Conservation (phyloP, 345 rosid genomes). For the Euphorbia pulcherrima region DNA sequence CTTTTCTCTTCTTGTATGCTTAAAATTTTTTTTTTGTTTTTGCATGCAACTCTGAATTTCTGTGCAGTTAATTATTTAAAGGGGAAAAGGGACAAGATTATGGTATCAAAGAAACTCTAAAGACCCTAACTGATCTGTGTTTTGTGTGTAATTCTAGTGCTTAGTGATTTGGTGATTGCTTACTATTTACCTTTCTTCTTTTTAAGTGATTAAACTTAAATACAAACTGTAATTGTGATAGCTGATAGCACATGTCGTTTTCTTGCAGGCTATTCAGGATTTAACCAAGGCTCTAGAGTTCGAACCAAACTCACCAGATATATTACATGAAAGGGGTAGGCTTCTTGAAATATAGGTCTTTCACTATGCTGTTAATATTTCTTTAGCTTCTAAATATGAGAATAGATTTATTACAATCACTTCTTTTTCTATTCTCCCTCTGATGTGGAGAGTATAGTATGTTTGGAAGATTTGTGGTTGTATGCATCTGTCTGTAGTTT, state of each 20-base stretch:
- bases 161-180: slow-evolving; percentile 8
- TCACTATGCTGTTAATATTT: not conserved
- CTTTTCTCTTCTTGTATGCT: slow-evolving; percentile 14
- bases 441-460: not conserved
- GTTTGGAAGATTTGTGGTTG: not conserved
- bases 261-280: slow-evolving; percentile 78
- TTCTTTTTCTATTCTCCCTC: not conserved
- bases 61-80: not conserved
- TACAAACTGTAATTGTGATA: not conserved
- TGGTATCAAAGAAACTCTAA: not conserved
- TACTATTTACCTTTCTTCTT: not conserved
- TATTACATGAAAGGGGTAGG: slow-evolving; percentile 92
- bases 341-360: slow-evolving; percentile 15
- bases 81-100: slow-evolving; percentile 11
- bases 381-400: not conserved
- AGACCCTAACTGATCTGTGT: slow-evolving; percentile 7
- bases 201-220: not conserved
- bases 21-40: slow-evolving; percentile 1
- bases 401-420: not conserved
- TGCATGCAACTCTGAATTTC: not conserved
- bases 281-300: slow-evolving; percentile 82
- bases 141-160: slow-evolving; percentile 11
- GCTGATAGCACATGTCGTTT: slow-evolving; percentile 18
- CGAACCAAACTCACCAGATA: slow-evolving; percentile 82
- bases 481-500: slow-evolving; percentile 2